Base-by-base conservation (phyloP, 2,329 filamentous ascomycete genomes). In the Pyrenochaeta sp. region DNA sequence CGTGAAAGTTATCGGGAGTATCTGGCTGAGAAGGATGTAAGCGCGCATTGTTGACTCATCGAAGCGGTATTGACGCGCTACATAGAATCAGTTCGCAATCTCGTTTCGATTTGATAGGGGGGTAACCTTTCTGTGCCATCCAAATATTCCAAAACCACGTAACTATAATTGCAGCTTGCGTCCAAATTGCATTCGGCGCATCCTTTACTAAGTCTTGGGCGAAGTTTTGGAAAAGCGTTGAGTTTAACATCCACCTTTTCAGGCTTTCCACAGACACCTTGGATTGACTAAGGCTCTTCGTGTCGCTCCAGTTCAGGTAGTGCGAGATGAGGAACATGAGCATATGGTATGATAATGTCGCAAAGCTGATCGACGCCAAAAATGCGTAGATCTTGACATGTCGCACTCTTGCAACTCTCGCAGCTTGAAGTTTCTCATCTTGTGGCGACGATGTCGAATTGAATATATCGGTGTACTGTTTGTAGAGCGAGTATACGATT, bases 91-190 rank as follows among this genome's bases (percentile, higher is more conserved):
- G 27, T 68, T 39, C 64, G 56, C 10, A 7, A 5, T 24, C 4
- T 7, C 13, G 50, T 5, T 43, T n/a, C 22, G 12, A 49, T 24
- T 24, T 10, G 2, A 1, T n/a, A 19, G 7, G 6, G 15, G 39
- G 27, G 2, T 19, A 15, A 73, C 72, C 69, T 66, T 73, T 73
- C 4, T 51, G 47, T 1, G 54, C 67, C 36, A 74, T 66, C 64
- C 68, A 73, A 1, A 76, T 53, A 12, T 67, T 67, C 74, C 74
- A 76, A 9, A 65, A 67, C 69, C 71, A 75, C 0, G 67, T 74
- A 19, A 45, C 68, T 2, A 72, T 42, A 2, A 76, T 59, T 3
- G 65, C 67, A 0, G 59, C 39, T 42, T 74, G 68, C n/a, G 68
- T 68, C 68, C 68, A 72, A 3, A 69, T 50, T 1, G 67, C 60